phyloP scores from a whole-genome alignment of 768 basidiomycete genomes.

The Tulasnella sp. region DNA sequence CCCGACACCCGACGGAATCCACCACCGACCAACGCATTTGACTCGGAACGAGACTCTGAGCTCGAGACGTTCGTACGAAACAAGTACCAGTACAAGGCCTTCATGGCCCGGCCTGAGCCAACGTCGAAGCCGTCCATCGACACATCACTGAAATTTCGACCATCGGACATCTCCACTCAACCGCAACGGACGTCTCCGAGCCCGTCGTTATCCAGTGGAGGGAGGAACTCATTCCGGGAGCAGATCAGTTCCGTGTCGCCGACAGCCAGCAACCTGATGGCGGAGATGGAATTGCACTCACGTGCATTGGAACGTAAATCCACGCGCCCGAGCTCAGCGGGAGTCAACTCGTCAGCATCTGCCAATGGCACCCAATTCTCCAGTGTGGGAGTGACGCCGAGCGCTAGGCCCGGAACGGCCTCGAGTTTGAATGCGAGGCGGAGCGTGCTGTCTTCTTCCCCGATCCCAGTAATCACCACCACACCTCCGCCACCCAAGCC shows the following conservation, averaged over 20 bases:
- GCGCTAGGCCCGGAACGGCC: neutral
- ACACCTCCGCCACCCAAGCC: neutral
- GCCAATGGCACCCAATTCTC: neutral
- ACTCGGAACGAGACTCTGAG: slow-evolving; percentile 76
- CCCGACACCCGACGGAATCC: slow-evolving; percentile 75
- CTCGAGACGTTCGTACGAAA: slow-evolving; percentile 84
- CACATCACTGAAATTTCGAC: neutral
- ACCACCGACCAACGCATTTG: slow-evolving; percentile 69
- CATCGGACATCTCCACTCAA: neutral
- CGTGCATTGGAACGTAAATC: neutral
- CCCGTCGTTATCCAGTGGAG: neutral
- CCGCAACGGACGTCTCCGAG: neutral
- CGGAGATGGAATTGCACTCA: slow-evolving; percentile 8
- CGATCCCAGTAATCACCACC: neutral
- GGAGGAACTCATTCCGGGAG: neutral
- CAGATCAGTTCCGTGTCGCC: slow-evolving; percentile 3
- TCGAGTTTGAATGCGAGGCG: neutral
- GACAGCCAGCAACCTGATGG: neutral
- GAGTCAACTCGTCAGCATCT: neutral
- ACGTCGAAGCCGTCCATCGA: neutral
- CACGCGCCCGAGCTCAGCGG: neutral
- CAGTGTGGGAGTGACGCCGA: neutral
- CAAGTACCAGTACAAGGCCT: slow-evolving; percentile 58
- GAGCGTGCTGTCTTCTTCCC: neutral
- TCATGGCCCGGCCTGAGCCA: slow-evolving; percentile 31